phyloP scores from a whole-genome alignment of 176 grass and related monocot species.

The Elaeis guineensis region DNA sequence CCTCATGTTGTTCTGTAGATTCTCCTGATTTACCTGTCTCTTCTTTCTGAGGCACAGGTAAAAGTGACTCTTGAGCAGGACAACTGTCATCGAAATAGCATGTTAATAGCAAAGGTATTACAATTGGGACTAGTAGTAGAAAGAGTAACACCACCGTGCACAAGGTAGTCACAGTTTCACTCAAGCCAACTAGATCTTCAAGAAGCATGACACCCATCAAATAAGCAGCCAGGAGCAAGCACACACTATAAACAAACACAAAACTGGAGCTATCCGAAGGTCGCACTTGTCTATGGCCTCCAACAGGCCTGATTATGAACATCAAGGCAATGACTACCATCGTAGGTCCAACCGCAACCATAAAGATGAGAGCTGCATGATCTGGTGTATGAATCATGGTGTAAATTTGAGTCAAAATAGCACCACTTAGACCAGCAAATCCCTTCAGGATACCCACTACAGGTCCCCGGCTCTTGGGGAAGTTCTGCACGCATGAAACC shows the following conservation, averaged over 20 bases:
- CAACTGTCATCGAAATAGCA: not conserved
- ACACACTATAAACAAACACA: not conserved
- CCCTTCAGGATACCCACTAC: slow-evolving; percentile 5
- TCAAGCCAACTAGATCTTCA: slow-evolving; percentile 3
- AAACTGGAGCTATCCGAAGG: not conserved
- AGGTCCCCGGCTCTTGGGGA: slow-evolving; percentile 9
- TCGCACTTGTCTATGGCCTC: not conserved
- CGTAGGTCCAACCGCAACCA: slow-evolving; percentile 5
- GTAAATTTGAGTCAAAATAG: slow-evolving; percentile 7
- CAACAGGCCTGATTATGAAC: slow-evolving; percentile 5
- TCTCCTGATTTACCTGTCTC: not conserved
- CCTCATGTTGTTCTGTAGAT: not conserved
- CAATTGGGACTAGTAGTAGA: not conserved
- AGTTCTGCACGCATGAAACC: slow-evolving; percentile 7
- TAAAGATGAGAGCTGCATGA: slow-evolving; percentile 5
- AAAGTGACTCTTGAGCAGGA: not conserved
- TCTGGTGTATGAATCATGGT: not conserved
- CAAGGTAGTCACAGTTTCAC: not conserved
- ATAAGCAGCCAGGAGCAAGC: slow-evolving; percentile 5
- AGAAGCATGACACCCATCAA: slow-evolving; percentile 4
- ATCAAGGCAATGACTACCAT: slow-evolving; percentile 1
- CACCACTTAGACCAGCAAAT: slow-evolving; percentile 6
- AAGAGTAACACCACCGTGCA: not conserved
- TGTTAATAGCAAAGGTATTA: not conserved
- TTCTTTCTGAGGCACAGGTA: not conserved